Evolutionary conservation across 176 grass and related monocot genomes (phyloP).

Genomic region (Carex kokanica): DNA sequence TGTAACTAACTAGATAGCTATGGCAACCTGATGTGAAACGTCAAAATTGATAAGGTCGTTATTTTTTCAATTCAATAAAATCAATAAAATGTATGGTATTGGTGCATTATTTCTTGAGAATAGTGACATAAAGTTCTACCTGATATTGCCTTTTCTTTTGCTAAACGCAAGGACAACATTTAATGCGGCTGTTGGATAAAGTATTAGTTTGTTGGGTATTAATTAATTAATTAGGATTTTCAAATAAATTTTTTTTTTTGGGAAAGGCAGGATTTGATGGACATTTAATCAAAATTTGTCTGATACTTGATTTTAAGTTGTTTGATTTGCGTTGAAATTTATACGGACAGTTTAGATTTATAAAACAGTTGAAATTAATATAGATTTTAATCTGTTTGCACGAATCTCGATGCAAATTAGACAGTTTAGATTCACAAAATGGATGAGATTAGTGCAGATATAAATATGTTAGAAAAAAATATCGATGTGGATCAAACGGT

Average conservation of each 20-base stretch:
- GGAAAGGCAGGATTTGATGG: too few relatives aligned
- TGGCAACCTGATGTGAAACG: not conserved
- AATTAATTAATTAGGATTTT: not conserved
- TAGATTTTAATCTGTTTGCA: too few relatives aligned
- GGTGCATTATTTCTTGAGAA: not conserved
- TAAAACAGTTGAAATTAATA: too few relatives aligned
- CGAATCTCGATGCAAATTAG: too few relatives aligned
- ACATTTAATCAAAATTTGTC: too few relatives aligned
- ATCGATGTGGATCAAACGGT: too few relatives aligned
- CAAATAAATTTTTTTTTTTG: not conserved
- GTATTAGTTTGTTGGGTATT: not conserved
- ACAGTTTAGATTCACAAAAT: too few relatives aligned
- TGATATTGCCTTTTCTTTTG: not conserved
- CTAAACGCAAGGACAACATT: constrained; percentile 10
- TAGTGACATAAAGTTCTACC: not conserved
- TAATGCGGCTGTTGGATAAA: constrained; percentile 11
- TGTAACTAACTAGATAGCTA: not conserved
- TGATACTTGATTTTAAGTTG: too few relatives aligned
- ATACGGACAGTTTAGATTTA: too few relatives aligned
- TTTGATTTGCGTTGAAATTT: too few relatives aligned
- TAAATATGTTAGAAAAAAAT: too few relatives aligned
- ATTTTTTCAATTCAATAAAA: not conserved
- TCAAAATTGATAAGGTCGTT: not conserved
- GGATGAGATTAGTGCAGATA: too few relatives aligned
- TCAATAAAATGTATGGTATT: not conserved